A percentile compares a stretch with the other conserved stretches of the same genome.
These are phyloP conservation scores for Carnegiea gigantea DNA, from an alignment of 179 eudicot species.

Conservation along the genomic window DNA sequence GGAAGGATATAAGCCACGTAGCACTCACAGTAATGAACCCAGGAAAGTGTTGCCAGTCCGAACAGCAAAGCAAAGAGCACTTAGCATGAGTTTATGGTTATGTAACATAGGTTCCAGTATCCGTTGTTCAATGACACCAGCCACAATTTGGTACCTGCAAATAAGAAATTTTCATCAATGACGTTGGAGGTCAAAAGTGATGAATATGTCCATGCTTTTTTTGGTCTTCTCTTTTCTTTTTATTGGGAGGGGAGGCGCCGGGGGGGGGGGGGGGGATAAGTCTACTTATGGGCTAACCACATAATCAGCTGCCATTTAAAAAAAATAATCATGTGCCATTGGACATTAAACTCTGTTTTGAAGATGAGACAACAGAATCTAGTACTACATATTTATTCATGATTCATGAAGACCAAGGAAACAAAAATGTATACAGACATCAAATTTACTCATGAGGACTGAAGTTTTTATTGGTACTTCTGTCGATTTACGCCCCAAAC, in stretches of 20 bases:
- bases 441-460: background rate
- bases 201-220: too few relatives aligned
- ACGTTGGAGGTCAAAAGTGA: too few relatives aligned
- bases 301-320: too few relatives aligned
- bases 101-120: constrained; percentile 83
- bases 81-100: constrained; percentile 67
- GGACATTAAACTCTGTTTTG: background rate
- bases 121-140: constrained; percentile 87
- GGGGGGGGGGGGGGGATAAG: too few relatives aligned
- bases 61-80: constrained; percentile 86
- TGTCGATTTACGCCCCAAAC: background rate
- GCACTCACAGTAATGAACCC: constrained; percentile 87
- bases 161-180: background rate
- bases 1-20: background rate
- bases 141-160: constrained; percentile 77
- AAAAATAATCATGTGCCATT: too few relatives aligned
- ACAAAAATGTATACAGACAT: background rate
- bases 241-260: too few relatives aligned
- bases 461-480: background rate
- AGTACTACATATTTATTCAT: background rate
- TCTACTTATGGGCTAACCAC: too few relatives aligned
- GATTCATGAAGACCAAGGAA: background rate
- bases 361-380: background rate
- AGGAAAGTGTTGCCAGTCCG: constrained; percentile 90
- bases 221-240: too few relatives aligned